These are phyloP conservation scores for Clonostachys rhizophaga DNA, from an alignment of 2,329 filamentous ascomycete species.

Conservation along the genomic window DNA sequence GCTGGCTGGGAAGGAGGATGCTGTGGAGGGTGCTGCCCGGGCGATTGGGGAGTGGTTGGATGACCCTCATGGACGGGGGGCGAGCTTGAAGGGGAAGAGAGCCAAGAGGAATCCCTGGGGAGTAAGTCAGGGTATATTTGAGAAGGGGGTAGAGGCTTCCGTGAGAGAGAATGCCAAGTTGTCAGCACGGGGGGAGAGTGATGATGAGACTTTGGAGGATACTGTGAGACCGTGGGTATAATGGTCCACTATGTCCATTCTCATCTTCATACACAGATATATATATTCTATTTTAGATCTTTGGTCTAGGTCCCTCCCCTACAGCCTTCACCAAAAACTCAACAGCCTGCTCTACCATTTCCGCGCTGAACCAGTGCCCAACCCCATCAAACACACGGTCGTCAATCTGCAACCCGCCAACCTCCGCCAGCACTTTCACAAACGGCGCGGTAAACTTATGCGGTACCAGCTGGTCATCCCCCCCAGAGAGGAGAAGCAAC, in stretches of 20 bases:
- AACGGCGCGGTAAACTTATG: slow-evolving; percentile 58
- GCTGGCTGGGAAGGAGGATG: slow-evolving; percentile 29
- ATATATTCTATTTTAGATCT: slow-evolving; percentile 20
- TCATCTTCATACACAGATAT: background rate
- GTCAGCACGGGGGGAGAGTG: slow-evolving; percentile 18
- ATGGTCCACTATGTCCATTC: too few relatives aligned
- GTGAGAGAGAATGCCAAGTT: slow-evolving; percentile 27
- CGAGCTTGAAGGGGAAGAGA: slow-evolving; percentile 41
- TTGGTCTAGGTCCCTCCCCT: slow-evolving; percentile 15
- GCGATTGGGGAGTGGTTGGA: slow-evolving; percentile 42
- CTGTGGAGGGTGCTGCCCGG: slow-evolving; percentile 32
- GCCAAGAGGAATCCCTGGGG: slow-evolving; percentile 43
- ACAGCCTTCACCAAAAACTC: slow-evolving; percentile 53
- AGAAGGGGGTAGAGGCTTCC: slow-evolving; percentile 14
- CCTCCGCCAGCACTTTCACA: slow-evolving; percentile 54
- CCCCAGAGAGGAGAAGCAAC: slow-evolving; percentile 61
- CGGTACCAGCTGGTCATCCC: slow-evolving; percentile 67
- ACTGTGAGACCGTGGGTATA: slow-evolving; percentile 32
- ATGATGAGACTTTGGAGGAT: slow-evolving; percentile 33
- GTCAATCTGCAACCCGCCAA: slow-evolving; percentile 52
- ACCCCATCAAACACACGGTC: slow-evolving; percentile 65
- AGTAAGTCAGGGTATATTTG: slow-evolving; percentile 37
- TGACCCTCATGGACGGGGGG: slow-evolving; percentile 47
- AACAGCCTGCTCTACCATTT: slow-evolving; percentile 64
- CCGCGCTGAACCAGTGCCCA: slow-evolving; percentile 63